Conservation (phyloP, 2,329 filamentous ascomycete species). For the Colletotrichum euphorbiae region DNA sequence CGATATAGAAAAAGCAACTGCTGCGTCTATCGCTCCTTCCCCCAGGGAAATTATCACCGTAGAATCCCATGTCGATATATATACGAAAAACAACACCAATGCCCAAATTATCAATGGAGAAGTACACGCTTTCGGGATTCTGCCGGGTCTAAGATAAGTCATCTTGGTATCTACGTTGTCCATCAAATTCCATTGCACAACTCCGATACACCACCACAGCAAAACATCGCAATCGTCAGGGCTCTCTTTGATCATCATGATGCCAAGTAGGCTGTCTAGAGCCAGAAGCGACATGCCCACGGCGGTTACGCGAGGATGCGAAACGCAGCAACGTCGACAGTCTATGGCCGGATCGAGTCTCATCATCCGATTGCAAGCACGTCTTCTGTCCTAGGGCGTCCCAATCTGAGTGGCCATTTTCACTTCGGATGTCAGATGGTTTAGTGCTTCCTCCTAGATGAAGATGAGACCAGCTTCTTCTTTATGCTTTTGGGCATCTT, state of each 20-base stretch:
- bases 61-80: too few species aligned
- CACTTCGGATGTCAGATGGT: neutral
- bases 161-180: conserved; percentile 1
- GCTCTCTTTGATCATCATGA: conserved; percentile 72
- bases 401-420: neutral
- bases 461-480: conserved; percentile 81
- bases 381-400: conserved; percentile 1
- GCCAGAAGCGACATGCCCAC: conserved; percentile 45
- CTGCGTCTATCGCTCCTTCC: too few species aligned
- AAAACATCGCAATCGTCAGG: conserved; percentile 56
- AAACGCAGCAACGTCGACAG: conserved; percentile 41
- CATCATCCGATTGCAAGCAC: conserved; percentile 59
- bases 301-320: conserved; percentile 54
- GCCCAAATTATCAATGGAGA: neutral
- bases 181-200: neutral
- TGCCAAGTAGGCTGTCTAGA: conserved; percentile 51
- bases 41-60: too few species aligned
- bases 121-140: conserved; percentile 16
- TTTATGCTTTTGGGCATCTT: conserved; percentile 98
- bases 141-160: conserved; percentile 11
- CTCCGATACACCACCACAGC: conserved; percentile 21
- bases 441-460: conserved; percentile 73
- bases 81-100: too few species aligned
- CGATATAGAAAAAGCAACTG: neutral
- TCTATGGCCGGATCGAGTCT: conserved; percentile 46